These are phyloP conservation scores for Gomphus sp. DNA, from an alignment of 1,284 basidiomycete species.

Conservation along the genomic window DNA sequence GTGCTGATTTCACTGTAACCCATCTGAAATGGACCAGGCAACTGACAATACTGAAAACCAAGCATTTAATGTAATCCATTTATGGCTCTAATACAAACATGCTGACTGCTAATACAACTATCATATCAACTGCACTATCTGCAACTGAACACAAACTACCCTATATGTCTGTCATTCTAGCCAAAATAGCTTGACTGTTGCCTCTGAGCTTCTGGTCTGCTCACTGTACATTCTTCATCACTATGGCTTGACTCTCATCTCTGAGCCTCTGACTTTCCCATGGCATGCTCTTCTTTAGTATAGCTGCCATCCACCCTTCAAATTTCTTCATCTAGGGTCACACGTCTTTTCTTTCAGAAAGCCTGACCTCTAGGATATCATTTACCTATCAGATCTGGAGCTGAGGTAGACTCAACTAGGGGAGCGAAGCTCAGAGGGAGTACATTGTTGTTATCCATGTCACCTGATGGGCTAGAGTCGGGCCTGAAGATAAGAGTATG, in stretches of 20 bases:
- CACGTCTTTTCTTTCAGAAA: slow-evolving; percentile 24
- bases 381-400: background rate
- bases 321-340: slow-evolving; percentile 60
- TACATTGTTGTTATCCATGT: slow-evolving; percentile 19
- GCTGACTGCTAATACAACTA: too few relatives aligned
- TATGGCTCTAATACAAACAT: too few relatives aligned
- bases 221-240: slow-evolving; percentile 18
- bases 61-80: too few relatives aligned
- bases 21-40: too few relatives aligned
- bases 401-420: slow-evolving; percentile 7
- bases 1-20: too few relatives aligned
- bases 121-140: too few relatives aligned
- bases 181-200: background rate
- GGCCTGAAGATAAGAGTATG: background rate
- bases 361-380: slow-evolving; percentile 3
- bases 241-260: slow-evolving; percentile 8
- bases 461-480: slow-evolving; percentile 3
- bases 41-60: too few relatives aligned
- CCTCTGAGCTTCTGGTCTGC: slow-evolving; percentile 16
- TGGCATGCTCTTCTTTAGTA: slow-evolving; percentile 20
- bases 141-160: too few relatives aligned
- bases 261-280: slow-evolving; percentile 18
- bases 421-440: slow-evolving; percentile 15
- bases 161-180: too few relatives aligned
- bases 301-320: slow-evolving; percentile 33